A percentile compares a stretch with the other conserved stretches of the same genome.
Conservation (phyloP, 805 yeast species). For the Cyberlindnera mississippiensis region DNA sequence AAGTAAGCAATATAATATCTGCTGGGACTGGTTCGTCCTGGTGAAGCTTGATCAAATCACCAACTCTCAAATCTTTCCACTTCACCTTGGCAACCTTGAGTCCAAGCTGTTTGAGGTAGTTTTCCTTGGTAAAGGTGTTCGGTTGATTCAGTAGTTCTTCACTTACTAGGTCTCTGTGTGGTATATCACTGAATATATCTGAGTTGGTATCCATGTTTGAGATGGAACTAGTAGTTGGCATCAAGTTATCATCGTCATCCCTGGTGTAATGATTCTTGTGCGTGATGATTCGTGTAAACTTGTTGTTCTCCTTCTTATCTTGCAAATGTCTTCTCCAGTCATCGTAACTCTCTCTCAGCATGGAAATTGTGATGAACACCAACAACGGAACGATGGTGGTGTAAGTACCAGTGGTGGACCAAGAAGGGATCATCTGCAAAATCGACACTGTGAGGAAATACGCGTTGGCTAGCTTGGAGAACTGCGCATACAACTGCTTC, state of each 20-base stretch:
- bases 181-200: not conserved
- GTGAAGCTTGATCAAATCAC: conserved; percentile 69
- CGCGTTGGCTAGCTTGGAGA: conserved; percentile 87
- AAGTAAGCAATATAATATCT: conserved; percentile 70
- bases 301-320: conserved; percentile 81
- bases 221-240: too few relatives aligned
- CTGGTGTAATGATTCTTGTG: conserved; percentile 16
- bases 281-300: conserved; percentile 39
- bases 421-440: conserved; percentile 91
- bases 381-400: conserved; percentile 89
- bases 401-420: conserved; percentile 96
- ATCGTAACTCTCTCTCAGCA: conserved; percentile 90
- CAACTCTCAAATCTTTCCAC: conserved; percentile 87
- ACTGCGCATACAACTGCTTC: conserved; percentile 83
- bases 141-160: conserved; percentile 15
- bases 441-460: conserved; percentile 89
- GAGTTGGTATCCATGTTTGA: too few relatives aligned
- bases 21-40: conserved; percentile 95
- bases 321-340: conserved; percentile 84
- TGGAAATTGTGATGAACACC: conserved; percentile 84
- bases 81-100: conserved; percentile 24
- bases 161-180: not conserved
- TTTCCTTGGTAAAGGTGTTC: conserved; percentile 28
- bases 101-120: conserved; percentile 25
- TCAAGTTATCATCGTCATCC: too few relatives aligned